phyloP scores from a whole-genome alignment of 768 basidiomycete genomes.

The Pleurotus citrinopileatus region DNA sequence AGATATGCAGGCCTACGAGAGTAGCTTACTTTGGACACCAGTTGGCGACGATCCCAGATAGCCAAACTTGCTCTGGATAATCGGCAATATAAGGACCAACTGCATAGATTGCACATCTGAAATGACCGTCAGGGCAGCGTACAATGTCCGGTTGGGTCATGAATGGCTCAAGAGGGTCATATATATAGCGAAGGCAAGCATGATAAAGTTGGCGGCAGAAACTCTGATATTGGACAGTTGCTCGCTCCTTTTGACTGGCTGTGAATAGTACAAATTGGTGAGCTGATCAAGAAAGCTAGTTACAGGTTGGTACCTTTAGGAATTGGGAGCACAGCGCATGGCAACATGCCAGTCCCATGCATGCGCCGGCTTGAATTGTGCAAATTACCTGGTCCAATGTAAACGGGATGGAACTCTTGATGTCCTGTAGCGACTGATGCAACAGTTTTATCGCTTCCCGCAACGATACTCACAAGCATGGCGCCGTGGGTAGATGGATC shows the following conservation, averaged over 20 bases:
- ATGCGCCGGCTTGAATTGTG: conserved; percentile 24
- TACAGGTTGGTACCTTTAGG: conserved; percentile 27
- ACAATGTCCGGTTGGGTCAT: conserved; percentile 24
- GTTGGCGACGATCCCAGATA: conserved; percentile 21
- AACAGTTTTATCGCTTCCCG: conserved; percentile 40
- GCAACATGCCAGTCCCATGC: conserved; percentile 26
- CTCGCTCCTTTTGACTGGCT: conserved; percentile 11
- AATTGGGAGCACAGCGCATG: conserved; percentile 31
- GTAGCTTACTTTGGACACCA: conserved; percentile 26
- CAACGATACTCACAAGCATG: conserved; percentile 27
- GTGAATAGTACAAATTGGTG: neutral
- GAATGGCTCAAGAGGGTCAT: conserved; percentile 16
- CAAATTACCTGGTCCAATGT: conserved; percentile 26
- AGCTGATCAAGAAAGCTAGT: neutral
- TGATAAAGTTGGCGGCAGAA: conserved; percentile 25
- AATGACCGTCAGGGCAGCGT: conserved; percentile 25
- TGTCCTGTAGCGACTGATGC: conserved; percentile 38
- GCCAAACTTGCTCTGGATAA: conserved; percentile 23
- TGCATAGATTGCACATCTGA: conserved; percentile 19
- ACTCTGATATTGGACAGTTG: conserved; percentile 13
- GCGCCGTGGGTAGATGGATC: conserved; percentile 24
- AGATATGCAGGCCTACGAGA: neutral
- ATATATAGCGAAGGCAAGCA: conserved; percentile 14
- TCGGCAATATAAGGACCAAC: conserved; percentile 27
- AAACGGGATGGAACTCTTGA: conserved; percentile 35